phyloP scores from a whole-genome alignment of 2,329 filamentous ascomycete genomes.

The Teratosphaeria pseudoeucalypti region DNA sequence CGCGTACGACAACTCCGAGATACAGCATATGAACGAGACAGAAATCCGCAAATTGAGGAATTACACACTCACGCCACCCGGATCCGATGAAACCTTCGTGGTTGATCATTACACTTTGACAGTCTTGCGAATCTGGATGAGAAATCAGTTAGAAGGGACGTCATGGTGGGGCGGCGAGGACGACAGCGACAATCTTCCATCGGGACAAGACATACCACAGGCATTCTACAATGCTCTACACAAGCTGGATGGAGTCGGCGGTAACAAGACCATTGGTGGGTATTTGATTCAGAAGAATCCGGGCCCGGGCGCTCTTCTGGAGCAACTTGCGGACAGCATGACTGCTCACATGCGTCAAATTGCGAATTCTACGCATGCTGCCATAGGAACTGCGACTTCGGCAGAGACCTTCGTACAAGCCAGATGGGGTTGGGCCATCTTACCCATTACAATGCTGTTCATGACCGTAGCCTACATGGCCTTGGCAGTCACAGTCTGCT shows the following conservation, averaged over 20 bases:
- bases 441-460: slow-evolving; percentile 3
- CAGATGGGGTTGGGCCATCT: slow-evolving; percentile 7
- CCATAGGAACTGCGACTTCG: not conserved
- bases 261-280: not conserved
- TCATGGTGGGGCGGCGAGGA: not conserved
- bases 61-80: not conserved
- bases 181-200: not conserved
- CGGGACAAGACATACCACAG: not conserved
- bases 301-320: not conserved
- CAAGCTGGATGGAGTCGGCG: not conserved
- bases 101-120: not conserved
- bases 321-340: slow-evolving; percentile 5
- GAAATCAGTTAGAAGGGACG: not conserved
- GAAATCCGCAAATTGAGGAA: not conserved
- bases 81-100: not conserved
- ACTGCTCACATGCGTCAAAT: slow-evolving; percentile 1
- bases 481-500: slow-evolving; percentile 1
- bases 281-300: not conserved
- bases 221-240: not conserved
- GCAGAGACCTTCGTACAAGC: slow-evolving; percentile 3
- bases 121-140: not conserved
- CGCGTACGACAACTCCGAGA: not conserved
- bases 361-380: not conserved
- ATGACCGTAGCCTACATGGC: slow-evolving; percentile 4
- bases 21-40: not conserved